phyloP scores from a whole-genome alignment of 2,329 filamentous ascomycete species.

The Pseudogymnoascus sp. region DNA sequence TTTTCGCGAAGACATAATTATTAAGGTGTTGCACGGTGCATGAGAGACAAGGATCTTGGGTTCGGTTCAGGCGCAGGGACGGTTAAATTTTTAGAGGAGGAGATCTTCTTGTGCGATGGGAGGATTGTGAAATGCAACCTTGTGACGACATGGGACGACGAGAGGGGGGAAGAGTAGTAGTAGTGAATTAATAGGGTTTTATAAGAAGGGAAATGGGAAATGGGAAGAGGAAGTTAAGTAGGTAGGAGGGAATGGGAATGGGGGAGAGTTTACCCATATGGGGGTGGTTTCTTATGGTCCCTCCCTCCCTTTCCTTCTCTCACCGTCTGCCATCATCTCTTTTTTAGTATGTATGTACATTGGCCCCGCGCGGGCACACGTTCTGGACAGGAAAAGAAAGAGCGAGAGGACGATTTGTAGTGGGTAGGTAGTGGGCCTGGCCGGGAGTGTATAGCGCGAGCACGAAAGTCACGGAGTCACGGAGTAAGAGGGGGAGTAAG shows the following conservation, averaged over 20 bases:
- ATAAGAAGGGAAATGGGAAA: background rate
- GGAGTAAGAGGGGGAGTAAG: background rate
- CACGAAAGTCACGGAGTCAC: background rate
- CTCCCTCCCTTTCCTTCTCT: background rate
- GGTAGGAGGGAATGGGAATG: background rate
- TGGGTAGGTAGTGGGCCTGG: background rate
- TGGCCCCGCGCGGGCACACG: background rate
- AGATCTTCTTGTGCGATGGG: conserved; percentile 9
- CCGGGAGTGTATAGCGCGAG: conserved; percentile 1
- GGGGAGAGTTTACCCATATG: background rate
- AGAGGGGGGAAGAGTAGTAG: background rate
- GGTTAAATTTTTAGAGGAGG: background rate
- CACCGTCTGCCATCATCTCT: background rate
- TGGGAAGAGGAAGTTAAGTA: background rate
- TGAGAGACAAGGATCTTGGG: background rate
- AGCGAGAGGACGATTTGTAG: background rate
- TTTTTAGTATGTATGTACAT: conserved; percentile 7
- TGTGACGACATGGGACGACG: background rate
- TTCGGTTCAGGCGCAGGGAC: background rate
- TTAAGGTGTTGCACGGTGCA: conserved; percentile 8
- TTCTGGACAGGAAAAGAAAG: conserved; percentile 6
- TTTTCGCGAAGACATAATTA: conserved; percentile 8
- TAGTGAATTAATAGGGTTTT: background rate
- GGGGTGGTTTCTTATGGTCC: background rate
- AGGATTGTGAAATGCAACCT: background rate